A percentile compares a stretch with the other conserved stretches of the same genome.
phyloP scores from a whole-genome alignment of 257 asterid species.

The Petunia axillaris region DNA sequence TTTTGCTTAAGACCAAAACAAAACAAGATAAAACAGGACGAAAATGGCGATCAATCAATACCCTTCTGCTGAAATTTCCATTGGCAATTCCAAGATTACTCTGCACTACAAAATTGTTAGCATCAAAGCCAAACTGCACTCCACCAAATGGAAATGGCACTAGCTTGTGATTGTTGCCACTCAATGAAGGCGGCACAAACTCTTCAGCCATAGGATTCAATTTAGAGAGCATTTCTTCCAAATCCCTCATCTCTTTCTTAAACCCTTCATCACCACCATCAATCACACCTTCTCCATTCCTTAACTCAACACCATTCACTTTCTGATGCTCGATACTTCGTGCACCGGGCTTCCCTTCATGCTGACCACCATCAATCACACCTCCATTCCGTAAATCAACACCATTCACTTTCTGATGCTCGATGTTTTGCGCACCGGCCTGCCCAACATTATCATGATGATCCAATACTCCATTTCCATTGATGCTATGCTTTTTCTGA shows the following conservation, averaged over 20 bases:
- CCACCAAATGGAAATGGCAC: constrained; percentile 29
- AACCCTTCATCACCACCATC: constrained; percentile 36
- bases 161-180: constrained; percentile 24
- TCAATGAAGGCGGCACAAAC: constrained; percentile 62
- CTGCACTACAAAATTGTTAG: constrained; percentile 55
- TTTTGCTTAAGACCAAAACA: not conserved
- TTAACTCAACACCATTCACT: constrained; percentile 12
- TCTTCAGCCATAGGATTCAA: constrained; percentile 73
- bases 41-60: constrained; percentile 32
- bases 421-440: too few relatives aligned
- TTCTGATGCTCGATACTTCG: not conserved
- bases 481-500: not conserved
- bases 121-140: constrained; percentile 60
- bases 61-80: constrained; percentile 71
- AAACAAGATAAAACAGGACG: not conserved
- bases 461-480: constrained; percentile 2
- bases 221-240: constrained; percentile 64
- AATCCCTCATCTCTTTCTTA: constrained; percentile 57
- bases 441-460: not conserved
- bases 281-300: constrained; percentile 16
- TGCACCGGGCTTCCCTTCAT: not conserved
- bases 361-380: constrained; percentile 15
- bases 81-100: constrained; percentile 49
- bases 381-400: constrained; percentile 9
- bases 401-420: constrained; percentile 10